Base-by-base conservation (phyloP, 352 stramenopile species). In the Phytophthora melonis region DNA sequence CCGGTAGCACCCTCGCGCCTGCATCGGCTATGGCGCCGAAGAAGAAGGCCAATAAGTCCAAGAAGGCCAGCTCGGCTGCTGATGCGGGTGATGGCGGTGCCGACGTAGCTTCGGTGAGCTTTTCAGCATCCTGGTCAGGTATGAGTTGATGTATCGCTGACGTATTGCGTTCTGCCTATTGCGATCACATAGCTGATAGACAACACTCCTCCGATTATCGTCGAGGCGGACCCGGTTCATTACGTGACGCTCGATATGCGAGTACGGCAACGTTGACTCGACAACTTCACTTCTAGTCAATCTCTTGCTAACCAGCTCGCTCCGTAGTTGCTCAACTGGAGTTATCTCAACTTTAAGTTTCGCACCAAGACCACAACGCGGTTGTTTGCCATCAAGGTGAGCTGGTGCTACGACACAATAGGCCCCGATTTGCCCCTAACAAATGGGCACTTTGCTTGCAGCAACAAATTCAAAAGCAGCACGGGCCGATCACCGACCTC, bases 241-340 rank as follows among this genome's bases (percentile, higher is more conserved):
- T 87, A 83, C 66, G 82, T 89, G 66, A 87, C 82, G 14, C 77
- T 89, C 13, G 82, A 89, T 41, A 84, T 89, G 82, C 77, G 82
- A 45, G 80, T 88, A 81, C 21, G 45, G n/a, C n/a, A 25, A n/a
- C n/a, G 25, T 21, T 14, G 18, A 49, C 41, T 53, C n/a, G 6
- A 41, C 16, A 45, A 5, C 14, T 41, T 43, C 49, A 16, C 36
- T 43, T 25, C 14, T 25, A 10, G 41, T 21, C 6, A 19, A 11
- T 21, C 0, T 21, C 19, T 19, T 53, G n/a, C 45, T 53, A 53
- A 53, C 8, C 5, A 53, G 3, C n/a, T 23, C 45, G n/a, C 45
- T 41, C 18, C 23, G 1, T 66, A 87, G 81, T 72, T 90, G 49
- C 74, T 90, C 47, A 90, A 89, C 60, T 90, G 83, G 83, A 83